phyloP scores from a whole-genome alignment of 2,329 filamentous ascomycete genomes.

The Sordariomycetes sp. region DNA sequence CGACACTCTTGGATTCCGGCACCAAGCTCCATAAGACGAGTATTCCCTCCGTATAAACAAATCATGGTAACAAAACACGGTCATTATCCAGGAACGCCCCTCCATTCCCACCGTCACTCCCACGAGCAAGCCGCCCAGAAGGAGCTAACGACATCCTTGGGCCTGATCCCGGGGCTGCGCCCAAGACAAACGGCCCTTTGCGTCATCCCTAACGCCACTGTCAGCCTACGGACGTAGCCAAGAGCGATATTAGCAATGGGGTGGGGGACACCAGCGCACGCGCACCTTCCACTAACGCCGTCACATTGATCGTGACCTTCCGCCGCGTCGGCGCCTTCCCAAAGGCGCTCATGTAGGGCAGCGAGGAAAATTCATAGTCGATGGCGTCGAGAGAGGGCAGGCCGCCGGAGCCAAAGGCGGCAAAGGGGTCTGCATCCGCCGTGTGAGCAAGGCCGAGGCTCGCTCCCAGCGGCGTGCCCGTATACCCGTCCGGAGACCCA shows the following conservation, averaged over 20 bases:
- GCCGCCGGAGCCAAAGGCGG: not conserved
- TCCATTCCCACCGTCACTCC: not conserved
- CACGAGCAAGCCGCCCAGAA: constrained; percentile 12
- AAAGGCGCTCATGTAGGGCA: not conserved
- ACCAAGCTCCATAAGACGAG: too few relatives aligned
- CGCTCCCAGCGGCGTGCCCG: not conserved
- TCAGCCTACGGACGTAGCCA: too few relatives aligned
- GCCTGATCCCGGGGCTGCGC: constrained; percentile 22
- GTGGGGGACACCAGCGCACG: not conserved
- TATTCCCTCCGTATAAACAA: not conserved
- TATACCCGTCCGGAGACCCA: not conserved
- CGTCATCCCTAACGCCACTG: not conserved
- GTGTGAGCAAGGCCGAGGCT: not conserved
- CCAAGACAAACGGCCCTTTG: constrained; percentile 22
- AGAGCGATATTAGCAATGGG: too few relatives aligned
- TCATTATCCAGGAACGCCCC: not conserved
- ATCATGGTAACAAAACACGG: not conserved
- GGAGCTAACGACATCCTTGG: constrained; percentile 20
- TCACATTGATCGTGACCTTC: constrained; percentile 21
- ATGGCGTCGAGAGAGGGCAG: not conserved
- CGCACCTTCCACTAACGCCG: constrained; percentile 19
- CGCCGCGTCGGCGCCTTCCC: constrained; percentile 11
- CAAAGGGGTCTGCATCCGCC: constrained; percentile 3
- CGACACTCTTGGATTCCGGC: not conserved
- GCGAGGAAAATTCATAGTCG: not conserved